These are phyloP conservation scores for Iberis pinnata DNA, from an alignment of 345 rosid genomes.

Conservation along the genomic window DNA sequence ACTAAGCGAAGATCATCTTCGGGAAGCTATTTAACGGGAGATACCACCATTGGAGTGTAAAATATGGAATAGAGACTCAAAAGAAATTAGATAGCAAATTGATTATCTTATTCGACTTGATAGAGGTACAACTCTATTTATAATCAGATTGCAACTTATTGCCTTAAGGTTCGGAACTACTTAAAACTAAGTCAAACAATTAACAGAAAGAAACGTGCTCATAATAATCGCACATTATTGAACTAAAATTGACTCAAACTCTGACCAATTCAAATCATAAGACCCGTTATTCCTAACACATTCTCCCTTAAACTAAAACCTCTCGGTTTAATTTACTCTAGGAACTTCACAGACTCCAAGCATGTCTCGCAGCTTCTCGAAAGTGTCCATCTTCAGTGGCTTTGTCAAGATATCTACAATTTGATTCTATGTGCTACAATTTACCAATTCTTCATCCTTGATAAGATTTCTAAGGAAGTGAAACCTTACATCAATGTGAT, in stretches of 20 bases:
- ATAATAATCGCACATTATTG: too few relatives aligned
- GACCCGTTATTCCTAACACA: background rate
- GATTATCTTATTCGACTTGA: too few relatives aligned
- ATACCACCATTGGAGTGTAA: background rate
- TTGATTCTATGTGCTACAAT: background rate
- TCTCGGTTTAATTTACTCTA: background rate
- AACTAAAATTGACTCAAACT: too few relatives aligned
- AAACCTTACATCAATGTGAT: background rate
- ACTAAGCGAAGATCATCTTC: too few relatives aligned
- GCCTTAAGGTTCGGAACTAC: too few relatives aligned
- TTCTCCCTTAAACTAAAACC: background rate
- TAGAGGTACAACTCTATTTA: too few relatives aligned
- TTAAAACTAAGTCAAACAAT: too few relatives aligned
- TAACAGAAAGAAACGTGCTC: too few relatives aligned
- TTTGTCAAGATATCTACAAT: background rate
- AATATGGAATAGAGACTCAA: background rate
- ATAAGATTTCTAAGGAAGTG: background rate
- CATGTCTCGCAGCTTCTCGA: background rate
- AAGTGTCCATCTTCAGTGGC: background rate
- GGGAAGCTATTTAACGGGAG: too few relatives aligned
- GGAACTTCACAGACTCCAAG: background rate
- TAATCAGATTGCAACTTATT: too few relatives aligned
- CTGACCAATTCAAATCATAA: too few relatives aligned
- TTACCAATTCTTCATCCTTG: background rate
- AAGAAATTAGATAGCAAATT: too few relatives aligned